Evolutionary conservation across 2,329 filamentous ascomycete genomes (phyloP), one percentile per base, ranked within the genome.

Genomic region (Pleomassaria siparia): DNA sequence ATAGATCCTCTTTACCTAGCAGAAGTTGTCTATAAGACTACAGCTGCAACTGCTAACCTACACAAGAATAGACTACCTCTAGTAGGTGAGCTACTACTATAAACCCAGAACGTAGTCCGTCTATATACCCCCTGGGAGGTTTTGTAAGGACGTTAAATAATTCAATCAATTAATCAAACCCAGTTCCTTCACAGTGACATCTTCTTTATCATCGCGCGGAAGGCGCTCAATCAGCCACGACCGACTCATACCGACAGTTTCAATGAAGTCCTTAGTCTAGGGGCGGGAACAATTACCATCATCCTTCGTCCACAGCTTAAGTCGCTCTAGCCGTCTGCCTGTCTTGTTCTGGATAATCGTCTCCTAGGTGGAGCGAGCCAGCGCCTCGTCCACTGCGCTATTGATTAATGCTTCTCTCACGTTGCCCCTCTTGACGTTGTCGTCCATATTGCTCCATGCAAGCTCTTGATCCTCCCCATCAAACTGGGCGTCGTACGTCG

Each of bases 151-250:
- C n/a, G n/a, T n/a, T n/a, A n/a, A n/a, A n/a, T n/a, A n/a, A n/a
- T n/a, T n/a, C n/a, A n/a, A n/a, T n/a, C n/a, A n/a, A n/a, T n/a
- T n/a, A 8, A 26, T 12, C 29, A 32, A 32, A 32, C 46, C 47
- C 15, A 57, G 21, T 52, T 59, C 54, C 49, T 41, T 57, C 15
- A 60, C 44, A 12, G 36, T 48, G 26, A 60, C 40, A 20, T 53
- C 47, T 3, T 58, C 33, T 25, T 33, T 15, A 49, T 54, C 53
- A 15, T 58, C 47, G 40, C 50, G 44, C 24, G 46, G 45, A 41
- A 35, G 32, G 24, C 50, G 53, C 50, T 56, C 44, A 54, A 59
- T 53, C 24, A 61, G 44, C 58, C 56, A 61, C 36, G 56, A 59
- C 40, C 56, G 51, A 53, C 51, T 55, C 37, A 59, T 44, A 40